Evolutionary conservation across 2,329 filamentous ascomycete genomes (phyloP).

Genomic region (Monosporascus sp.): DNA sequence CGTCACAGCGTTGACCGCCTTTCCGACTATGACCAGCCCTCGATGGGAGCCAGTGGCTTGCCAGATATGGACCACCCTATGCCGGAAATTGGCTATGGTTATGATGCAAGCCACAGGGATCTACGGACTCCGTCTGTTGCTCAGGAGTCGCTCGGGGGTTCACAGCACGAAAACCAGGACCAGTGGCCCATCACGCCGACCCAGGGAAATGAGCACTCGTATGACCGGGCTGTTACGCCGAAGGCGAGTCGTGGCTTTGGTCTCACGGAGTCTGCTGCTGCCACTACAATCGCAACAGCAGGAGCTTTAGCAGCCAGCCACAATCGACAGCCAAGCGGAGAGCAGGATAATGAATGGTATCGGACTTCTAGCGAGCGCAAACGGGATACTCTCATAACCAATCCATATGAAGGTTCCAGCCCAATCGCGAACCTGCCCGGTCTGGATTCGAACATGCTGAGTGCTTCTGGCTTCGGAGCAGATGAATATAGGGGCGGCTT

Average conservation of each 20-base stretch:
- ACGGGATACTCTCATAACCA: conserved; percentile 61
- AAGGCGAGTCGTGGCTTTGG: conserved; percentile 33
- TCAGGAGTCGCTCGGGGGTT: conserved; percentile 63
- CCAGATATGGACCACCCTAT: conserved; percentile 66
- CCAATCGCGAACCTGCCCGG: conserved; percentile 52
- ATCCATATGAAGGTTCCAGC: conserved; percentile 61
- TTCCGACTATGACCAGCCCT: conserved; percentile 45
- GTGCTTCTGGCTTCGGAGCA: conserved; percentile 30
- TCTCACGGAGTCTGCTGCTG: conserved; percentile 42
- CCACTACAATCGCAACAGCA: conserved; percentile 48
- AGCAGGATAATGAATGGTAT: conserved; percentile 61
- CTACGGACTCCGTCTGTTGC: conserved; percentile 78
- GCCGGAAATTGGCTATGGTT: conserved; percentile 68
- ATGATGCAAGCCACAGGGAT: conserved; percentile 49
- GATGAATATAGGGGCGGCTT: conserved; percentile 39
- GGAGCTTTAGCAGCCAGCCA: conserved; percentile 41
- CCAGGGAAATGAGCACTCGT: conserved; percentile 22
- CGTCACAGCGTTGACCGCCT: conserved; percentile 55
- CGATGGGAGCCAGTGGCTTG: conserved; percentile 64
- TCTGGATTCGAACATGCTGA: conserved; percentile 45
- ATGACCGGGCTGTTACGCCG: conserved; percentile 25
- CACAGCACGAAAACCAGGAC: conserved; percentile 20
- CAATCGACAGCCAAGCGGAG: conserved; percentile 50
- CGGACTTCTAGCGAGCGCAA: conserved; percentile 58
- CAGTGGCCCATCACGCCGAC: conserved; percentile 31